Conservation (phyloP, 2,329 filamentous ascomycete species). For the Paecilomyces sp. region DNA sequence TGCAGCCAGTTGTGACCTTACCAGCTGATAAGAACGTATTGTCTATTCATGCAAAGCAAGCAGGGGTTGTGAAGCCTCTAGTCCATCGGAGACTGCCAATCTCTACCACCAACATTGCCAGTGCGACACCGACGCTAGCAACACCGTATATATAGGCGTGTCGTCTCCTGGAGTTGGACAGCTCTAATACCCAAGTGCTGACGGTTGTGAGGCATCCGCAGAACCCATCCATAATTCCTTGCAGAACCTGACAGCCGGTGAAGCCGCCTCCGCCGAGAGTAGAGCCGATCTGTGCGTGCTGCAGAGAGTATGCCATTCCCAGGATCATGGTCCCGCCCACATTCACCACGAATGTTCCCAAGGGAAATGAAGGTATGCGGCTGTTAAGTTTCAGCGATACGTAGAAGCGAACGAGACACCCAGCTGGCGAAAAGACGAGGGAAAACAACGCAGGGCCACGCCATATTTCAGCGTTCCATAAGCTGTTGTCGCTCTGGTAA, state of each 20-base stretch:
- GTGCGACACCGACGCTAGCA: slow-evolving; percentile 52
- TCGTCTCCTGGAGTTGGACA: slow-evolving; percentile 43
- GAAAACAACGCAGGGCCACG: slow-evolving; percentile 64
- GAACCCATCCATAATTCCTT: slow-evolving; percentile 57
- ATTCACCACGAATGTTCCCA: slow-evolving; percentile 78
- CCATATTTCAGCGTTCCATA: slow-evolving; percentile 52
- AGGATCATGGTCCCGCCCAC: slow-evolving; percentile 65
- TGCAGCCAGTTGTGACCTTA: too few species aligned
- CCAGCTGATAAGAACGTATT: background rate
- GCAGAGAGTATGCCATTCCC: slow-evolving; percentile 68
- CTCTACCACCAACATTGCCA: slow-evolving; percentile 58
- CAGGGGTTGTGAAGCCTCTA: slow-evolving; percentile 41
- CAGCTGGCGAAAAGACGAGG: slow-evolving; percentile 69
- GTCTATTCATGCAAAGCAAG: slow-evolving; percentile 1
- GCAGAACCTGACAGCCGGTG: slow-evolving; percentile 57
- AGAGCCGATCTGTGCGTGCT: slow-evolving; percentile 47
- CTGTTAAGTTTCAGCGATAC: slow-evolving; percentile 60
- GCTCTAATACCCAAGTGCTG: slow-evolving; percentile 56
- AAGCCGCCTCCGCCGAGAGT: slow-evolving; percentile 40
- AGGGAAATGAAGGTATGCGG: slow-evolving; percentile 57
- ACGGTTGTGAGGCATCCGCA: slow-evolving; percentile 59
- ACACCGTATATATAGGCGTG: slow-evolving; percentile 62
- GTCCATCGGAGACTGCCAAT: slow-evolving; percentile 74
- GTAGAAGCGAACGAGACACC: slow-evolving; percentile 67
- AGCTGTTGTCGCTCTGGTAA: slow-evolving; percentile 20